Evolutionary conservation across 768 basidiomycete genomes (phyloP).

Genomic region (Thelephora ganbajun): DNA sequence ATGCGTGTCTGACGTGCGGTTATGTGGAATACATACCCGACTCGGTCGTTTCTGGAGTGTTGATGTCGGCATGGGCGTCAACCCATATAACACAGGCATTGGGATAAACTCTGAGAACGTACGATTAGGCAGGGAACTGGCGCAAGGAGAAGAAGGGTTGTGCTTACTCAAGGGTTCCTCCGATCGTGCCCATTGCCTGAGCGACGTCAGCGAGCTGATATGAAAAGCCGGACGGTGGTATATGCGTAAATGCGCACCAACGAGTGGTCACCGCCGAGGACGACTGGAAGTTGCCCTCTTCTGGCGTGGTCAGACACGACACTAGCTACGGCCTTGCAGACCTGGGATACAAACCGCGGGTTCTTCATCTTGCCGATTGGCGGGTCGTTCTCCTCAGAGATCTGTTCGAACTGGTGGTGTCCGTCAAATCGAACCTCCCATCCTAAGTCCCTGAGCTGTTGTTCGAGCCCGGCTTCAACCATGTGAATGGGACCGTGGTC

Average conservation of each 20-base stretch:
- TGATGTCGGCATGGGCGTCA: slow-evolving; percentile 96
- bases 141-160: not conserved
- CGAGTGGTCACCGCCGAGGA: slow-evolving; percentile 93
- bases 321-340: slow-evolving; percentile 65
- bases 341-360: slow-evolving; percentile 73
- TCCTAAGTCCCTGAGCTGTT: slow-evolving; percentile 64
- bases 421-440: slow-evolving; percentile 89
- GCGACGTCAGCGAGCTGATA: slow-evolving; percentile 8
- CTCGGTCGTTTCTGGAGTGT: slow-evolving; percentile 71
- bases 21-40: slow-evolving; percentile 33
- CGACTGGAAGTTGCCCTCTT: slow-evolving; percentile 75
- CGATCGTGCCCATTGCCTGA: slow-evolving; percentile 87
- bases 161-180: slow-evolving; percentile 66
- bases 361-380: slow-evolving; percentile 86
- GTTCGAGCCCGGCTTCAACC: slow-evolving; percentile 71
- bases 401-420: slow-evolving; percentile 77
- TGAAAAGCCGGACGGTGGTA: not conserved
- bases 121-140: slow-evolving; percentile 2
- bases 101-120: slow-evolving; percentile 40
- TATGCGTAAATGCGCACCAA: slow-evolving; percentile 36
- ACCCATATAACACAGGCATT: slow-evolving; percentile 89
- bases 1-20: not conserved
- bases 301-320: slow-evolving; percentile 63
- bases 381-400: slow-evolving; percentile 49
- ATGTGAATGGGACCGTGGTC: slow-evolving; percentile 83